A percentile compares a stretch with the other conserved stretches of the same genome.
phyloP scores from a whole-genome alignment of 441 rosid genomes.

The Arabidopsis hybrid region DNA sequence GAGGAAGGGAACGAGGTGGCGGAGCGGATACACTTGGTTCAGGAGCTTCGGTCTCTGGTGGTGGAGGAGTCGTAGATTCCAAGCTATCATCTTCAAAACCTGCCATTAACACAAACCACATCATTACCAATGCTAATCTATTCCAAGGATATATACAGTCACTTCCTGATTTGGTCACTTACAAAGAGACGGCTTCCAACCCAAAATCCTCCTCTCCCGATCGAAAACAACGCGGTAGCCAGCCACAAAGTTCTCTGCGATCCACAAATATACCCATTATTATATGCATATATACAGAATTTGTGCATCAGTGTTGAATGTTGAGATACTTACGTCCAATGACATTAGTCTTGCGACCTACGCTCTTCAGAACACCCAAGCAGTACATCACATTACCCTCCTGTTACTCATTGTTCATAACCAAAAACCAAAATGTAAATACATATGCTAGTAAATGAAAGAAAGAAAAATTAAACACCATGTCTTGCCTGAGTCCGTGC shows the following conservation, averaged over 20 bases:
- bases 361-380: conserved; percentile 69
- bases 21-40: conserved; percentile 27
- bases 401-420: conserved; percentile 50
- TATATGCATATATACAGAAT: background rate
- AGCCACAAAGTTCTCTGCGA: conserved; percentile 83
- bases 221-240: conserved; percentile 77
- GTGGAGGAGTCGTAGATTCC: conserved; percentile 18
- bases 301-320: background rate
- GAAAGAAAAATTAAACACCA: background rate
- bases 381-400: conserved; percentile 52
- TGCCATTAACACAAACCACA: conserved; percentile 13
- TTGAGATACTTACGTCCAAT: conserved; percentile 83
- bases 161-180: conserved; percentile 46
- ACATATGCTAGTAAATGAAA: background rate
- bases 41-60: conserved; percentile 34
- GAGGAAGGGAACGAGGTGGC: background rate
- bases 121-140: background rate
- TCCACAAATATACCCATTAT: conserved; percentile 17
- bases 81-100: conserved; percentile 45
- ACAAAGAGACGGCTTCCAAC: conserved; percentile 85
- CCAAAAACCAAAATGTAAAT: conserved; percentile 9
- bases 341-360: conserved; percentile 56
- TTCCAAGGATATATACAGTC: background rate
- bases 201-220: conserved; percentile 73
- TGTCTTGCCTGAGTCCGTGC: conserved; percentile 44